Evolutionary conservation across 495 filamentous ascomycete species (phyloP), one percentile per base, ranked within the genome.

Genomic region (Penicillium angulare): DNA sequence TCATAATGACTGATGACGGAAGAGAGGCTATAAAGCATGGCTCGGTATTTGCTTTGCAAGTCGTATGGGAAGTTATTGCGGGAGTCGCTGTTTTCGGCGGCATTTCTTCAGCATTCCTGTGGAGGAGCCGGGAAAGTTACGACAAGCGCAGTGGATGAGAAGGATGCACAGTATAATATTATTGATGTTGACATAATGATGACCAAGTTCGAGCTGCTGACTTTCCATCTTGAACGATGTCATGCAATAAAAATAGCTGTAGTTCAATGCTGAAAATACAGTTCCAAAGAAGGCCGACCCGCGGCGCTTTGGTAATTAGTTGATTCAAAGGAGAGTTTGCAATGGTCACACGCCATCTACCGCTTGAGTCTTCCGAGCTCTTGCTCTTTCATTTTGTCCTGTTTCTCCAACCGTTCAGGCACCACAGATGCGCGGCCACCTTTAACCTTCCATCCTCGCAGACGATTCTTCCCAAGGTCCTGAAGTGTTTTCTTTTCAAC

Each of bases 401-500:
- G 49, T 5, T 21, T 26, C 51, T 65, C 67, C 46, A 81, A 38
- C 20, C 79, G 64, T 49, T 72, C 72, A 0, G 78, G 78, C 3
- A 77, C 61, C 35, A 82, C 56, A 34, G 47, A 45, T 41, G 83
- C 78, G 39, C 85, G 70, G 22, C 75, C 69, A 5, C 60, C 74
- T 20, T 73, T 74, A 39, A 84, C 84, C 68, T 74, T 79, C 86
- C 86, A 90, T 5, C 78, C 84, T 13, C 56, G 39, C 42, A 89
- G 53, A 16, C 77, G 71, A 26, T 83, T 78, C 56, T 75, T 76
- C 3, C 84, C 82, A 23, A 89, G 65, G 9, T 76, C 76, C 17
- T 57, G 67, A 53, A 90, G 66, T 5, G 87, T 89, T 59, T 84
- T 84, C 55, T 59, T 69, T 67, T 89, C 86, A 0, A 89, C 85